phyloP scores from a whole-genome alignment of 768 basidiomycete species.

The Suillus subaureus region DNA sequence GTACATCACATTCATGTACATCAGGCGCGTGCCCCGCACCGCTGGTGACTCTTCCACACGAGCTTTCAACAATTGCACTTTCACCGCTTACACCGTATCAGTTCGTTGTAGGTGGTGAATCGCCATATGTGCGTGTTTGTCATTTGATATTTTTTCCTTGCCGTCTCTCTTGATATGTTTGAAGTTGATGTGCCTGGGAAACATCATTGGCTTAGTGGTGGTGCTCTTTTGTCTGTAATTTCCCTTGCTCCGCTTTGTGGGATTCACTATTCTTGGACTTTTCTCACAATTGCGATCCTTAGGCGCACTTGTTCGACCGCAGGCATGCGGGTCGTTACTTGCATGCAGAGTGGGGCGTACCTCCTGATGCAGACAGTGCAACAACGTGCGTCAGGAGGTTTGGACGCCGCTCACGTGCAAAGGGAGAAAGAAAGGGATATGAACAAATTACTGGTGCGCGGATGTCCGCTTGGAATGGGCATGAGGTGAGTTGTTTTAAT shows the following conservation, averaged over 20 bases:
- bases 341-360: slow-evolving; percentile 69
- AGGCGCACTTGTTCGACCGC: slow-evolving; percentile 68
- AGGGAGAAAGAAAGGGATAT: slow-evolving; percentile 36
- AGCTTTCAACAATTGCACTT: slow-evolving; percentile 72
- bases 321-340: slow-evolving; percentile 66
- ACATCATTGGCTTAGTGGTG: background rate
- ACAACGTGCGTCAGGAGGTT: slow-evolving; percentile 85
- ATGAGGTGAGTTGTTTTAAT: slow-evolving; percentile 55
- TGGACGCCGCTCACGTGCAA: slow-evolving; percentile 48
- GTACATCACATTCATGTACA: slow-evolving; percentile 67
- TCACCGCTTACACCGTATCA: slow-evolving; percentile 83
- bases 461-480: slow-evolving; percentile 69
- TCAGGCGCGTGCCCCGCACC: slow-evolving; percentile 65
- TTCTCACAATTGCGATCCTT: slow-evolving; percentile 4
- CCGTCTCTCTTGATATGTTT: background rate
- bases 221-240: background rate
- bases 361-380: slow-evolving; percentile 47
- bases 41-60: slow-evolving; percentile 62
- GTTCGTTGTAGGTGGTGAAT: slow-evolving; percentile 83
- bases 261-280: slow-evolving; percentile 1
- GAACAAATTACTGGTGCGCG: slow-evolving; percentile 81
- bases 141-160: background rate
- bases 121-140: slow-evolving; percentile 61
- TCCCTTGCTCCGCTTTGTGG: background rate
- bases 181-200: background rate